Percentiles rank a stretch among this genome's conserved stretches.
These are phyloP conservation scores for Amanita rimosa DNA, from an alignment of 768 basidiomycete genomes.

Conservation along the genomic window DNA sequence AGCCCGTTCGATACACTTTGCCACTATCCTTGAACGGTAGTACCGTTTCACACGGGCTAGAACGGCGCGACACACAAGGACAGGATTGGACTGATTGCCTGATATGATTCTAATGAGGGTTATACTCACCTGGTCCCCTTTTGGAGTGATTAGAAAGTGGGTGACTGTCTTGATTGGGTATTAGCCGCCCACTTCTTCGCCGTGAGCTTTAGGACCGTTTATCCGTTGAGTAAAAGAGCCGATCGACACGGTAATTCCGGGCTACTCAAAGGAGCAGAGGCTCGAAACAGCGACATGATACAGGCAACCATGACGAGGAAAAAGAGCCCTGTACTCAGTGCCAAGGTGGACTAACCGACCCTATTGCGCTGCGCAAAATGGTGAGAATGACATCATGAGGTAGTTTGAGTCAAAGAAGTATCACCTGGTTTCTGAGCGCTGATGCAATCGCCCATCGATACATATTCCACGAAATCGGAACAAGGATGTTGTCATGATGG, in stretches of 20 bases:
- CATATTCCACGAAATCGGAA: neutral
- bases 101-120: neutral
- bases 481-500: neutral
- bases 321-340: too few relatives aligned
- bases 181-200: neutral
- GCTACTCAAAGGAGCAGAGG: neutral
- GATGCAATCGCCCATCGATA: neutral
- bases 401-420: neutral
- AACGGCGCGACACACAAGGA: neutral
- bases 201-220: neutral
- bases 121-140: neutral
- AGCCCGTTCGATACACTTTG: neutral
- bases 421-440: neutral
- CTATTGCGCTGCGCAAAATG: neutral
- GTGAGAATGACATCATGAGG: neutral
- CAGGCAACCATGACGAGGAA: too few relatives aligned
- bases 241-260: neutral
- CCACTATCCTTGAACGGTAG: neutral
- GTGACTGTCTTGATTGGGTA: neutral
- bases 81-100: neutral
- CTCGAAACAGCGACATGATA: neutral
- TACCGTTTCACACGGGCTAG: neutral
- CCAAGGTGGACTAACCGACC: too few relatives aligned
- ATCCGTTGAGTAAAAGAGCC: neutral
- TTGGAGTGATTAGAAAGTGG: neutral